Percentiles rank a stretch among this genome's conserved stretches.
Evolutionary conservation across 768 basidiomycete genomes (phyloP).

Genomic region (Psilocybe tampanensis): DNA sequence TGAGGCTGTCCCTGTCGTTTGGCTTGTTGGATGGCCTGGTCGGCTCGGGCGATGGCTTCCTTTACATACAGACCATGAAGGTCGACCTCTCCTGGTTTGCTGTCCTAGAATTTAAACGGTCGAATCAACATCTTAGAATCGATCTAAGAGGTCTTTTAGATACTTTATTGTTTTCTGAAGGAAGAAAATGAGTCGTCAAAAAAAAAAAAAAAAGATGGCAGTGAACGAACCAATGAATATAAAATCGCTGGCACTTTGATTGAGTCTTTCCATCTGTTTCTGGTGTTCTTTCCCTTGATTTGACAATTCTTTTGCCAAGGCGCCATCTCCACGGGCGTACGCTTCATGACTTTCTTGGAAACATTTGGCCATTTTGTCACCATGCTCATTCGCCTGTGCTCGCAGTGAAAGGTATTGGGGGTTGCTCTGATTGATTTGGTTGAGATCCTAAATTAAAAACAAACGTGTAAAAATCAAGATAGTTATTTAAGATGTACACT

Average conservation of each 20-base stretch:
- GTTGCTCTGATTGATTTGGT: conserved; percentile 69
- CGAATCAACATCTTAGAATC: neutral
- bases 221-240: conserved; percentile 70
- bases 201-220: neutral
- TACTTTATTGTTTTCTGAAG: conserved; percentile 76
- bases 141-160: neutral
- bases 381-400: conserved; percentile 75
- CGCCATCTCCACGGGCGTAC: conserved; percentile 73
- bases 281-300: conserved; percentile 81
- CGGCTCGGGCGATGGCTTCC: conserved; percentile 80
- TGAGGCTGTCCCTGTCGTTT: conserved; percentile 62
- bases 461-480: neutral
- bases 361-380: conserved; percentile 72
- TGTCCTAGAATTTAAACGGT: conserved; percentile 44
- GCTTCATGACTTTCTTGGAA: conserved; percentile 79
- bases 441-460: conserved; percentile 48
- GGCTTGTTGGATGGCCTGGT: conserved; percentile 69
- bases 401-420: conserved; percentile 71
- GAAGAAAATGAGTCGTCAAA: neutral
- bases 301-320: conserved; percentile 79
- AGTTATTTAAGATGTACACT: neutral
- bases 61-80: conserved; percentile 93
- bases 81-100: conserved; percentile 76
- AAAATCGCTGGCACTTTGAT: conserved; percentile 84
- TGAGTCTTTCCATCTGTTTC: conserved; percentile 74